Evolutionary conservation across 192 early-diverging fungal species (phyloP), one percentile per base, ranked within the genome.

Genomic region (Mortierella hygrophila): DNA sequence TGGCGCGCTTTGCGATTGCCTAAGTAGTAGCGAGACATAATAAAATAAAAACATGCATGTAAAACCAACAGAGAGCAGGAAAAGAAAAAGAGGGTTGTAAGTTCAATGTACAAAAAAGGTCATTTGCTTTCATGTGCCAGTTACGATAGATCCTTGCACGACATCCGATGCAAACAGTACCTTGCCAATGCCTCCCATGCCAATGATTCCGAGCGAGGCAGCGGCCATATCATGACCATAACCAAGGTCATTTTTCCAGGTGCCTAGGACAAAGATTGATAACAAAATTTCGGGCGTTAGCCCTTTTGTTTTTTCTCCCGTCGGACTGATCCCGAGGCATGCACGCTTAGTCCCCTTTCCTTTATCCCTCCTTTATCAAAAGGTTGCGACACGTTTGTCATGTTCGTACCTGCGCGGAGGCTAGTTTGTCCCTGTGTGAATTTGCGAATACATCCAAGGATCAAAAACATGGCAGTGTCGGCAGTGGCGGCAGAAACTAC

Each of bases 131-230:
- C 55, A 35, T n/a, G 29, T 42, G 57, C 18, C 32, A 21, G 41
- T 7, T 13, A 13, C 29, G 13, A 32, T 65, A 11, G 38, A 40
- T 40, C 38, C 6, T 11, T 32, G 29, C 18, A 32, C 29, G 60
- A 6, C 26, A 65, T 65, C 6, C 11, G 3, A 9, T 26, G 26
- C 15, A 15, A 11, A 65, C 29, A 10, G 60, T 81, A 88, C 88
- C 81, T 90, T 89, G 23, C 91, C 91, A 65, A 92, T 85, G 6
- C 91, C 89, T 29, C 91, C 91, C 80, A 90, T 81, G 15, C 91
- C 91, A 79, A 92, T 49, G 60, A 92, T 88, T 71, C 91, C 91
- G 21, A 92, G 21, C 16, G 79, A 75, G 54, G 88, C 90, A 35
- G 79, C 80, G 11, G 82, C 88, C 29, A 89, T 79, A 35, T 90